Evolutionary conservation across 306 rosid genomes (phyloP).

Genomic region (Citrullus amarus): DNA sequence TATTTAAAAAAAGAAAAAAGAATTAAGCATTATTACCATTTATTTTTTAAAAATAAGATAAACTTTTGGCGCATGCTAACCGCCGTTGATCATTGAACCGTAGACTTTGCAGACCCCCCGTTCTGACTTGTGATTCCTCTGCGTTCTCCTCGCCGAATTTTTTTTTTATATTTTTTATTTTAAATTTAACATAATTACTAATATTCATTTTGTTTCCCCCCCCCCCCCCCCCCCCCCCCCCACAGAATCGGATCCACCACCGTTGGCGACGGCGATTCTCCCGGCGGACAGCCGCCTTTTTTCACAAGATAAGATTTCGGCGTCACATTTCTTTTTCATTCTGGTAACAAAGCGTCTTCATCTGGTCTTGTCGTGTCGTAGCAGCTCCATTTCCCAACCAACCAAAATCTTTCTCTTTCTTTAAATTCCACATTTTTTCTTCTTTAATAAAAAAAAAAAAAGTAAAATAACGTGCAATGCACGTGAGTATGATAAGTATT

Average conservation of each 20-base stretch:
- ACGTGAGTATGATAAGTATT: not conserved
- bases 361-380: conserved; percentile 9
- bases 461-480: not conserved
- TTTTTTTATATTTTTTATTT: too few species aligned
- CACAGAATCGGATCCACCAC: not conserved
- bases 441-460: not conserved
- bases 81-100: conserved; percentile 28
- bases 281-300: not conserved
- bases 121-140: not conserved
- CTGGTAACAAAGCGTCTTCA: not conserved
- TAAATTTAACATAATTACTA: not conserved
- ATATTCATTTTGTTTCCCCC: not conserved
- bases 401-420: not conserved
- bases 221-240: too few species aligned
- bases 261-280: not conserved
- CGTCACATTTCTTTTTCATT: not conserved
- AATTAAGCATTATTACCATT: not conserved
- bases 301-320: not conserved
- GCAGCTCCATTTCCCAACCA: conserved; percentile 3
- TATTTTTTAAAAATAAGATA: not conserved
- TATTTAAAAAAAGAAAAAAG: not conserved
- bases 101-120: conserved; percentile 8
- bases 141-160: not conserved
- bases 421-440: not conserved
- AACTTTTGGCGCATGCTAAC: conserved; percentile 39